A percentile compares a stretch with the other conserved stretches of the same genome.
These are phyloP conservation scores for Rubia tinctorum DNA, from an alignment of 305 asterid species.

Conservation along the genomic window DNA sequence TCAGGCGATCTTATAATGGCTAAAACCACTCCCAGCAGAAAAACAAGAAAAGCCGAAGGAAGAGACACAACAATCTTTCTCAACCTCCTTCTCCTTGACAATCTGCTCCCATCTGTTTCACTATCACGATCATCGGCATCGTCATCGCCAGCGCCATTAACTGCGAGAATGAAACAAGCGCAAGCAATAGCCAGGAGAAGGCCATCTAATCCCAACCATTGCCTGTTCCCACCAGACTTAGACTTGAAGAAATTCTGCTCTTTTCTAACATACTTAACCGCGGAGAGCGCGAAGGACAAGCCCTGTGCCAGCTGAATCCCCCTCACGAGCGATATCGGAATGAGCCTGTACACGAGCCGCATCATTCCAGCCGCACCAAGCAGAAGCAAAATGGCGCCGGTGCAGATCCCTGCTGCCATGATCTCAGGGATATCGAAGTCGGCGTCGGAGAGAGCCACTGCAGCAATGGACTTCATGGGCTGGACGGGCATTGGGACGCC, in stretches of 20 bases:
- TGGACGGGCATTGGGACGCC: conserved; percentile 91
- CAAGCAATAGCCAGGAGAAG: conserved; percentile 52
- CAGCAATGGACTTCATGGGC: conserved; percentile 93
- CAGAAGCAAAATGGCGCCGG: conserved; percentile 45
- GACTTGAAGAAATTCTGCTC: conserved; percentile 53
- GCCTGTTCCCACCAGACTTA: conserved; percentile 45
- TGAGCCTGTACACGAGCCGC: conserved; percentile 52
- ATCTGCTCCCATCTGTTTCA: conserved; percentile 1
- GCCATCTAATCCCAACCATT: conserved; percentile 74
- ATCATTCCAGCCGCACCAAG: conserved; percentile 60
- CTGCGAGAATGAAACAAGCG: conserved; percentile 56
- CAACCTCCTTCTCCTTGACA: conserved; percentile 15
- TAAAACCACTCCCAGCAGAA: conserved; percentile 52
- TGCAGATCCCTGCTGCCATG: conserved; percentile 85
- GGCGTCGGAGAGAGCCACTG: conserved; percentile 59
- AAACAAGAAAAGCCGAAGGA: conserved; percentile 67
- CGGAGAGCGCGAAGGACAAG: conserved; percentile 63
- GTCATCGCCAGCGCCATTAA: conserved; percentile 55
- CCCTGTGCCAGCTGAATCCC: conserved; percentile 89
- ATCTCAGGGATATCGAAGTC: conserved; percentile 63
- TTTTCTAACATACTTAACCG: conserved; percentile 53
- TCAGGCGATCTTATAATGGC: conserved; percentile 61
- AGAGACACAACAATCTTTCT: conserved; percentile 33
- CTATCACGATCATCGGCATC: conserved; percentile 26
- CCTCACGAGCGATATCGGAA: conserved; percentile 66